Evolutionary conservation across 1,284 basidiomycete species (phyloP).

Genomic region (Ceratobasidium sp.): DNA sequence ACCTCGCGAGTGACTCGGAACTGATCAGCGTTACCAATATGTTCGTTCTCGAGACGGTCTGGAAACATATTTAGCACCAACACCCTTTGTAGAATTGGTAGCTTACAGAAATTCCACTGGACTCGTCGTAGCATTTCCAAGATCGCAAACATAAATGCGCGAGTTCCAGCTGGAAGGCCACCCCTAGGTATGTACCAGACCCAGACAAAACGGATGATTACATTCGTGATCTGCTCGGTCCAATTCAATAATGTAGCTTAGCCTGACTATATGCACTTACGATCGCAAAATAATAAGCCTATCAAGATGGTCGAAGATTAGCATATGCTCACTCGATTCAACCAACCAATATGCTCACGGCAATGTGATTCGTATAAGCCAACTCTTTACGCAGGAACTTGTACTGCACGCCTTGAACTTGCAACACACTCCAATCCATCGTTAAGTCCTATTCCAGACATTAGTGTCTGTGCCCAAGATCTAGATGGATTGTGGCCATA

Average conservation of each 20-base stretch:
- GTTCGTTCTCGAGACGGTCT: slow-evolving; percentile 87
- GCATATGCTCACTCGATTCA: background rate
- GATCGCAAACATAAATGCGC: slow-evolving; percentile 72
- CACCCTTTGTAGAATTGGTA: background rate
- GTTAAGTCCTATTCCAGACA: slow-evolving; percentile 61
- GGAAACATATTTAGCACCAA: slow-evolving; percentile 31
- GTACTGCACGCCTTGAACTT: slow-evolving; percentile 58
- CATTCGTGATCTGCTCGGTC: slow-evolving; percentile 64
- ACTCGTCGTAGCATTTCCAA: slow-evolving; percentile 82
- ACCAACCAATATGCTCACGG: slow-evolving; percentile 54
- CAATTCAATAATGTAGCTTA: slow-evolving; percentile 1
- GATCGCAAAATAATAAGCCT: slow-evolving; percentile 79
- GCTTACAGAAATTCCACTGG: slow-evolving; percentile 92
- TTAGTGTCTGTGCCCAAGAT: slow-evolving; percentile 25
- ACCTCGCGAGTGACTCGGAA: slow-evolving; percentile 83
- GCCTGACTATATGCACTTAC: slow-evolving; percentile 50
- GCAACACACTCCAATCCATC: slow-evolving; percentile 86
- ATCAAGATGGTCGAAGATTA: background rate
- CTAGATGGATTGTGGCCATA: slow-evolving; percentile 47
- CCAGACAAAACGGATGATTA: slow-evolving; percentile 82
- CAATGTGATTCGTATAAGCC: slow-evolving; percentile 66
- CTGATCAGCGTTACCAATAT: slow-evolving; percentile 81
- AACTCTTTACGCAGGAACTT: slow-evolving; percentile 78
- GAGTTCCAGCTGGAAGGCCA: slow-evolving; percentile 59
- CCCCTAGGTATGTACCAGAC: slow-evolving; percentile 72